Percentiles rank a stretch among this genome's conserved stretches.
These are phyloP conservation scores for Panellus pusillus DNA, from an alignment of 768 basidiomycete species.

Conservation along the genomic window DNA sequence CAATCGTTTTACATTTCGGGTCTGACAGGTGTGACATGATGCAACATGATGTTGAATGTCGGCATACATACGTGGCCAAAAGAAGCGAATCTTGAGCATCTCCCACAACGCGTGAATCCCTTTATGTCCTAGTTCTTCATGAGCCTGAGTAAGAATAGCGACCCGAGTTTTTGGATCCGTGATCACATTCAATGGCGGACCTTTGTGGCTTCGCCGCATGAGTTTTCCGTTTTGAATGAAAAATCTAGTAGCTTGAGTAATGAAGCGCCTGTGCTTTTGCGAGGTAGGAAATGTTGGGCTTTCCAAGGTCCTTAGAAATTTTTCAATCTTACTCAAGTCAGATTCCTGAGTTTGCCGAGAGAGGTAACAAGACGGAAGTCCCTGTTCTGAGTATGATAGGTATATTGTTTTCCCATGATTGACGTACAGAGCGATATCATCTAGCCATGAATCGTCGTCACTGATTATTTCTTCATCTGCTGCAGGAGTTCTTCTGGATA, in stretches of 20 bases:
- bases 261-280: conserved; percentile 5
- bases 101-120: conserved; percentile 22
- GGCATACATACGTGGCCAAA: conserved; percentile 26
- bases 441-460: conserved; percentile 28
- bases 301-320: conserved; percentile 16
- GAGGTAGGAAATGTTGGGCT: conserved; percentile 11
- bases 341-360: not conserved
- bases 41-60: conserved; percentile 25
- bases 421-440: conserved; percentile 1
- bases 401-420: not conserved
- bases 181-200: conserved; percentile 13
- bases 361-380: not conserved
- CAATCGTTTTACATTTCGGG: conserved; percentile 6
- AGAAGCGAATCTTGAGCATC: conserved; percentile 22
- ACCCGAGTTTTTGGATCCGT: conserved; percentile 15
- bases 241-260: conserved; percentile 13
- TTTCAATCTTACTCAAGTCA: not conserved
- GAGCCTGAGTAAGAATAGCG: conserved; percentile 20
- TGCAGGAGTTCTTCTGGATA: conserved; percentile 27
- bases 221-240: conserved; percentile 15
- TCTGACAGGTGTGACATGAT: conserved; percentile 31
- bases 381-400: not conserved
- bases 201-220: conserved; percentile 5
- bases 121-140: conserved; percentile 27
- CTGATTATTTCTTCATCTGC: conserved; percentile 21